Base-by-base conservation (phyloP, 1,139 yeast genomes). In the Hyphopichia burtonii region DNA sequence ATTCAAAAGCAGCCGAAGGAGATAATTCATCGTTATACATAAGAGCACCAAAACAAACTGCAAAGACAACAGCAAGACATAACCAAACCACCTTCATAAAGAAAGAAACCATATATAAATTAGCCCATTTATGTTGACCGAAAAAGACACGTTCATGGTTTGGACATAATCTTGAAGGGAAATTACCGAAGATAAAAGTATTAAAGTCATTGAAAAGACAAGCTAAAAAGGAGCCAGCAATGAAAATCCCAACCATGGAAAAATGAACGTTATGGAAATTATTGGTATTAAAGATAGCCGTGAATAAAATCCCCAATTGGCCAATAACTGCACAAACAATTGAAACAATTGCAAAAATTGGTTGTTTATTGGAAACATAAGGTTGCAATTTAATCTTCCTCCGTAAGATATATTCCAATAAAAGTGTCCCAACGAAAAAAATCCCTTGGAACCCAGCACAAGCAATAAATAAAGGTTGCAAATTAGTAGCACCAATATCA, bases 401-500 rank as follows among this genome's bases (percentile, higher is more conserved):
- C 31, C 91, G 68, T 38, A 86, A 66, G 46, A 70, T 71, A 41
- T 71, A 69, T 53, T 83, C 91, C 58, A 80, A 68, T n/a, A 71
- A 58, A 37, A 83, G 64, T 1, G 91, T 76, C n/a, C 88, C 75
- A 33, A 82, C 82, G 54, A 81, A 87, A 54, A 87, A 82, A 14
- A 87, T 68, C 16, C 90, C 96, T 65, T 88, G 96, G 59, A 83
- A 76, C 0, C 83, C 88, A 2, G 87, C 71, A 56, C 95, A 83
- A n/a, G 86, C 68, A 36, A 90, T 88, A 63, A 90, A 90, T 17
- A 89, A 65, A 1, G 96, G 95, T 57, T 88, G 87, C 41, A 88
- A 68, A 54, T 82, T 82, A 1, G 95, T 86, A 12, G 96, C 96
- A 6, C 91, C 96, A 42, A 89, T 76, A 56, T 89, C 89, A 10